Evolutionary conservation across 116 monocot genomes (phyloP), one percentile per base, ranked within the genome.

Genomic region (Phalaenopsis hybrid): DNA sequence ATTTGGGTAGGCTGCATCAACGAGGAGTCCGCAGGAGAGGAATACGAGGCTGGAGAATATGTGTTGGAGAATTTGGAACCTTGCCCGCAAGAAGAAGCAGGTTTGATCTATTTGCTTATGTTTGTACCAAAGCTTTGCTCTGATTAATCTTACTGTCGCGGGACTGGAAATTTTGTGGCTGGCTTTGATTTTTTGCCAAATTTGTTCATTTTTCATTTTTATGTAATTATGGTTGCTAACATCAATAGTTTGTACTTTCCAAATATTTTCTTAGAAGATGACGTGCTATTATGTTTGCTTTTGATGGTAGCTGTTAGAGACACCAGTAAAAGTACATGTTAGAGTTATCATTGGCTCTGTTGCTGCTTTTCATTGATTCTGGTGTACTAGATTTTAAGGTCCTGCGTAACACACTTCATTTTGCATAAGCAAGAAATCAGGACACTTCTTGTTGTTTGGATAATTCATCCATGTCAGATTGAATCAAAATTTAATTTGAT

Each of bases 21-120:
- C 86, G 82, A 82, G 95, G 85, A 88, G 94, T 50, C 91, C 99
- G 45, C 99, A 95, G 74, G 99, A 99, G 86, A 85, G 99, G 88
- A 99, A 93, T 86, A 99, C 99, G 44, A 86, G 99, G 82, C 79
- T 95, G 87, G 99, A 99, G 89, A 99, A 99, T 74, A 99, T 99
- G 99, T 95, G 94, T 78, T 99, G 99, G 99, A 86, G 99, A 87
- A 99, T 95, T 68, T 99, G 99, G 99, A 95, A 99, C 80, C 84
- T 99, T 50, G 94, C 99, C 25, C 86, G 95, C 52, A 99, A 95
- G 91, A 95, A 99, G 99, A 99, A 95, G 81, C 95, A 99, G 94
- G 99, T 96, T n/a, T 57, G 45, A 44, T 85, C 17, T 59, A 18
- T 74, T 58, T 78, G 25, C 21, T 45, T 16, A 44, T 55, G 67